Base-by-base conservation (phyloP, 805 yeast species). In the Kluyveromyces aestuarii region DNA sequence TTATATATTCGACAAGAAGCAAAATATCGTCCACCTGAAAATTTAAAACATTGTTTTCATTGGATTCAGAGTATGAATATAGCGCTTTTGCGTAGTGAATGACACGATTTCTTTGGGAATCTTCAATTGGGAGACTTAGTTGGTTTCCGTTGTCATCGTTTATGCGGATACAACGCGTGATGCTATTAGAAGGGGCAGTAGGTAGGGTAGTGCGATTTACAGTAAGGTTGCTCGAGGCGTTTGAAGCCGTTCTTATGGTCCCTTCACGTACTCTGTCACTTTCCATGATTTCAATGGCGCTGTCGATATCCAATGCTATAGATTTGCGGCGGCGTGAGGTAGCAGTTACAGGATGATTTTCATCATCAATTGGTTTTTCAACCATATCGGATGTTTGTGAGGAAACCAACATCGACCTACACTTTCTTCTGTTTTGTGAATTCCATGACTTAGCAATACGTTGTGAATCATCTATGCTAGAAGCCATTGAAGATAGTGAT, bases 391-490 rank as follows among this genome's bases (percentile, higher is more conserved):
- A 14, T 16, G 45, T 33, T 7, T 37, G 27, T 27, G 45, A 33
- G n/a, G 35, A 43, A 21, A 43, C 18, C 6, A 50, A 50, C 39
- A 37, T 30, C 2, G 53, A 43, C 27, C 48, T 50, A 18, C 50
- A 64, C 50, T 63, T 64, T 17, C 67, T 61, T 50, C 68, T 59
- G 47, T 62, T 60, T 8, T 59, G 54, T 4, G 67, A 63, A 44
- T 64, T 64, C 69, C 69, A 64, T 6, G 69, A 64, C 48, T 63
- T 62, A 6, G 64, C 66, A 53, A 62, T 62, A 30, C 67, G 55
- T 46, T 63, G 64, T 1, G 62, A 61, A 19, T 64, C 69, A 45
- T 59, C 66, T 18, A 64, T 62, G 50, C 60, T 61, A 38, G 60
- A 58, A 4, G 60, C 65, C 54, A 61, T 54, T 8, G 69, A 63